These are phyloP conservation scores for Ustulina deusta DNA, from an alignment of 2,329 filamentous ascomycete species.

Conservation along the genomic window DNA sequence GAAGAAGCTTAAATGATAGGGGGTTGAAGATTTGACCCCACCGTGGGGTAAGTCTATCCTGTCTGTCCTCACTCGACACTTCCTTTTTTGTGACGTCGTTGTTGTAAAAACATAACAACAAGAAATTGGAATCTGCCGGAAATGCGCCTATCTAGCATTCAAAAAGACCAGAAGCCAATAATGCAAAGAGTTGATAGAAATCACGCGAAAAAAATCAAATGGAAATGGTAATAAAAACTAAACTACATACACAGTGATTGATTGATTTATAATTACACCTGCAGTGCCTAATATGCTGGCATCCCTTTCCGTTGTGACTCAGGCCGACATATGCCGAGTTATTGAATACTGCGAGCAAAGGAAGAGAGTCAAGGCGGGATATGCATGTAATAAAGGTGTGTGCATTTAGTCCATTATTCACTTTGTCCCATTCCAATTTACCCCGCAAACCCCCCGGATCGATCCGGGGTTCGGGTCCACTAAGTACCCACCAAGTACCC, in stretches of 20 bases:
- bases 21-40: constrained; percentile 46
- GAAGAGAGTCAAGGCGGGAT: not conserved
- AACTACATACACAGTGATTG: too few species aligned
- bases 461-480: constrained; percentile 30
- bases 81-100: constrained; percentile 42
- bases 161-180: too few species aligned
- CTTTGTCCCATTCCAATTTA: constrained; percentile 13
- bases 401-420: not conserved
- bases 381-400: constrained; percentile 15
- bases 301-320: constrained; percentile 15
- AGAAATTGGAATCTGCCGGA: not conserved
- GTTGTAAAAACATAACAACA: not conserved
- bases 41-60: constrained; percentile 43
- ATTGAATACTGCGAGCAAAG: not conserved
- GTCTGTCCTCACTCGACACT: not conserved
- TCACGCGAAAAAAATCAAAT: too few species aligned
- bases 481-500: constrained; percentile 19
- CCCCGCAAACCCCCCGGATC: constrained; percentile 41
- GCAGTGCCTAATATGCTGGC: too few species aligned
- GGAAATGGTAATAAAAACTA: too few species aligned
- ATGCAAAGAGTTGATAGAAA: not conserved
- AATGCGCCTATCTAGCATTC: not conserved
- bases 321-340: constrained; percentile 10
- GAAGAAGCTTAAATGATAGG: constrained; percentile 11
- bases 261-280: too few species aligned